Conservation (phyloP, 73 alveolate species). For the Effrenium voratum region DNA sequence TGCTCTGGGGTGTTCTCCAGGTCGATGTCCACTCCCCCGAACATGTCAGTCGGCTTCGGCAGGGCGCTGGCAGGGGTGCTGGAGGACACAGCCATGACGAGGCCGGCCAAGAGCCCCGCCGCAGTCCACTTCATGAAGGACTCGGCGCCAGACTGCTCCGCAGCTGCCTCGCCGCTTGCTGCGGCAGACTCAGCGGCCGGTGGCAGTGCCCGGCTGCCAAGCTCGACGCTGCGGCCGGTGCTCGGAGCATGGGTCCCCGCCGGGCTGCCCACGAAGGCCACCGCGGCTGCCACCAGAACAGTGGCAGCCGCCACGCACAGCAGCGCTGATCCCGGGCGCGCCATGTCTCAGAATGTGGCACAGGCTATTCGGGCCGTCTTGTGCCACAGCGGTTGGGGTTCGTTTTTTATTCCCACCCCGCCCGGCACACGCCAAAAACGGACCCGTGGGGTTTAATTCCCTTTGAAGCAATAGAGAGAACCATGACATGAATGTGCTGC, state of each 20-base stretch:
- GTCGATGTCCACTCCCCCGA: constrained; percentile 24
- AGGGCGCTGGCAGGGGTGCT: constrained; percentile 72
- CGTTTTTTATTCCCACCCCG: no score
- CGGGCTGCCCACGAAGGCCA: constrained; percentile 39
- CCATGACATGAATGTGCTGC: no score
- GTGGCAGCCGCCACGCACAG: constrained; percentile 53
- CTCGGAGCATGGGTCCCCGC: constrained; percentile 1
- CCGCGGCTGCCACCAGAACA: constrained; percentile 43
- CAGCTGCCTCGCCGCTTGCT: constrained; percentile 23
- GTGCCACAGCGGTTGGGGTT: no score
- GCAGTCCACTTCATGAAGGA: constrained; percentile 66
- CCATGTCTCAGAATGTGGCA: no score
- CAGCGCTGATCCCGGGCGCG: constrained; percentile 44
- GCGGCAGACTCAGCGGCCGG: background rate
- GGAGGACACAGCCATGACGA: constrained; percentile 74
- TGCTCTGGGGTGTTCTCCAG: constrained; percentile 54
- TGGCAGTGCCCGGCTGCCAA: constrained; percentile 34
- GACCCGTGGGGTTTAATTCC: no score
- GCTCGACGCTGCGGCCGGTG: constrained; percentile 32
- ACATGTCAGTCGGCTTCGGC: background rate
- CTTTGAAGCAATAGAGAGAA: no score
- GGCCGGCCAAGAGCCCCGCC: constrained; percentile 75
- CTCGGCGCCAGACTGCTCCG: constrained; percentile 20
- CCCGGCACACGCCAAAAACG: no score
- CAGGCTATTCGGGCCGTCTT: no score